Evolutionary conservation across 2,329 filamentous ascomycete species (phyloP), one percentile per base, ranked within the genome.

Genomic region (Xylaria hypoxylon): DNA sequence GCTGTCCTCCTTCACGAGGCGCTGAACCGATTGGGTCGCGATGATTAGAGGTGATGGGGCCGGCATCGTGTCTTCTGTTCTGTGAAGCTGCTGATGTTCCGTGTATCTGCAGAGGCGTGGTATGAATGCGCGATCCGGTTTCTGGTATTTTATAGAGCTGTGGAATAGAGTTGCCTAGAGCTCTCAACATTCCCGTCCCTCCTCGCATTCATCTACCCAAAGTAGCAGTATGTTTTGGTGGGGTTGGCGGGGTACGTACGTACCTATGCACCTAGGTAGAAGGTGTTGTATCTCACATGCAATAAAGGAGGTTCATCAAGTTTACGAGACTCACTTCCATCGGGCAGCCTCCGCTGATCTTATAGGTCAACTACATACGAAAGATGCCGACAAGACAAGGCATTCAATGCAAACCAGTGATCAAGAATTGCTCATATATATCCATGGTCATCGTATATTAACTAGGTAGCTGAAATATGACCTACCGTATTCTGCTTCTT

Each of bases 1-100:
- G 44, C 87, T 84, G 79, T 97, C 93, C 80, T 99, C 96, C 80
- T 97, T 97, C 71, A 97, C 88, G 53, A 98, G 87, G 65, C 96
- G 93, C 74, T 87, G 85, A 72, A 98, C 88, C 22, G 93, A 89
- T 68, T 90, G 88, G 26, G 92, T 96, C 50, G 91, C 89, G 77
- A 97, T 96, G 74, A 88, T 80, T 78, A 97, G 88, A 72, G 90
- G 86, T 1, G 90, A 89, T 50, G 92, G 92, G 35, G 93, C 86
- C 3, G 92, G 86, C 94, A 97, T 97, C 56, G 57, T 80, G 71
- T 60, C 52, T 33, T 59, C 5, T 38, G 22, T 5, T 28, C 22
- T 44, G 26, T 47, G 44, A 19, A 4, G 15, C 33, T 48, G 10
- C n/a, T 40, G 24, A 8, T n/a, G 11, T 11, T 11, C 48, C 8